Percentiles rank a stretch among this genome's conserved stretches.
Evolutionary conservation across 108 stramenopile species (phyloP).

Genomic region (Nitzschia sp.): DNA sequence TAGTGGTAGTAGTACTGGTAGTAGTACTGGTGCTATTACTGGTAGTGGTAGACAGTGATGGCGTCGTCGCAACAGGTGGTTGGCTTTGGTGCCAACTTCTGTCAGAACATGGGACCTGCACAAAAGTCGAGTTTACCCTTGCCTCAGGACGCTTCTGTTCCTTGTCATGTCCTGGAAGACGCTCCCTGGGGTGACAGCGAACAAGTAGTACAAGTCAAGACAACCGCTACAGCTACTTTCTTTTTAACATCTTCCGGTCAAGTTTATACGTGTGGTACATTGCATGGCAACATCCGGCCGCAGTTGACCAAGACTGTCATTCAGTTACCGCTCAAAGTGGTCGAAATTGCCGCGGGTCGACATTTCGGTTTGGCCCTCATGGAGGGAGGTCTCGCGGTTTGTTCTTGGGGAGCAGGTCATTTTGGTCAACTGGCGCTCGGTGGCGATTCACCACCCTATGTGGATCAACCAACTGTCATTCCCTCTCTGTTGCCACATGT

Average conservation of each 20-base stretch:
- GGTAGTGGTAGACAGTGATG: background rate
- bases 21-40: too few relatives aligned
- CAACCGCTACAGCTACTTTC: conserved; percentile 20
- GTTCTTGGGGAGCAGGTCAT: conserved; percentile 84
- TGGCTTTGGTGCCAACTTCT: conserved; percentile 42
- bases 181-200: conserved; percentile 29
- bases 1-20: too few relatives aligned
- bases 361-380: conserved; percentile 50
- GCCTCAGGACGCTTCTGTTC: background rate
- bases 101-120: conserved; percentile 33
- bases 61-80: conserved; percentile 6
- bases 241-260: conserved; percentile 35
- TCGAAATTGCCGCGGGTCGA: conserved; percentile 53
- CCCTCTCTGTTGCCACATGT: conserved; percentile 66
- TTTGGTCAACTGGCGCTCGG: conserved; percentile 85
- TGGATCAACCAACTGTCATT: conserved; percentile 54
- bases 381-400: conserved; percentile 64
- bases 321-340: conserved; percentile 41
- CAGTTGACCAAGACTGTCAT: conserved; percentile 25
- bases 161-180: background rate
- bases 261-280: conserved; percentile 32
- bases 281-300: conserved; percentile 29
- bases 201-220: conserved; percentile 23
- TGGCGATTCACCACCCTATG: conserved; percentile 32
- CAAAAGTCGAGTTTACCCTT: conserved; percentile 1